Conservation (phyloP, 2,329 filamentous ascomycete genomes). For the Ascochyta fabae region DNA sequence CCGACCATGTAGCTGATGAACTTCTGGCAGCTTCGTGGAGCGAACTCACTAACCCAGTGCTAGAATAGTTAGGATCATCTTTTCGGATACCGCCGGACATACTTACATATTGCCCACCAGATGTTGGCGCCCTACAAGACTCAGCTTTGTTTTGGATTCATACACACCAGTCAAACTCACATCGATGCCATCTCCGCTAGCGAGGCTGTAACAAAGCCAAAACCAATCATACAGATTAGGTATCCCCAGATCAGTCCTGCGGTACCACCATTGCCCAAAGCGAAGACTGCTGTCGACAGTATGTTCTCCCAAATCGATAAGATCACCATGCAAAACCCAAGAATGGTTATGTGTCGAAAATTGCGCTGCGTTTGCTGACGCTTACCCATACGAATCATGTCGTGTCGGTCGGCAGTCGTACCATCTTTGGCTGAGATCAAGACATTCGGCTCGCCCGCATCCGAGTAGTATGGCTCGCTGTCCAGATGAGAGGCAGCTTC, state of each 20-base stretch:
- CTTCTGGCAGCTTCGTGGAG: slow-evolving; percentile 33
- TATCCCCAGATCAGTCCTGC: slow-evolving; percentile 42
- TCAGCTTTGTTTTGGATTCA: background rate
- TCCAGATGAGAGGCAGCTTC: slow-evolving; percentile 15
- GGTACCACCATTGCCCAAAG: slow-evolving; percentile 36
- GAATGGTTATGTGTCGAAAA: slow-evolving; percentile 22
- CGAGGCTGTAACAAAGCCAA: slow-evolving; percentile 31
- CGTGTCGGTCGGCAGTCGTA: slow-evolving; percentile 23
- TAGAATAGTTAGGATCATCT: too few species aligned
- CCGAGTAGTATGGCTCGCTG: slow-evolving; percentile 11
- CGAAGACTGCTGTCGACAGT: slow-evolving; percentile 10
- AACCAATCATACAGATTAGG: slow-evolving; percentile 31
- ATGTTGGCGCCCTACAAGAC: slow-evolving; percentile 20
- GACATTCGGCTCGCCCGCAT: slow-evolving; percentile 13
- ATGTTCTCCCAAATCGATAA: slow-evolving; percentile 32
- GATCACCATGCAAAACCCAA: slow-evolving; percentile 29
- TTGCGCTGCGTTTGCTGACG: slow-evolving; percentile 26
- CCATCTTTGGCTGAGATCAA: slow-evolving; percentile 23
- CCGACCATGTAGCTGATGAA: slow-evolving; percentile 36
- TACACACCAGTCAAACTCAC: slow-evolving; percentile 2
- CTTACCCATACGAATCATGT: slow-evolving; percentile 37
- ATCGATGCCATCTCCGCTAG: slow-evolving; percentile 45
- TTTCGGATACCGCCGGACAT: too few species aligned
- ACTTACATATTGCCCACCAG: slow-evolving; percentile 22
- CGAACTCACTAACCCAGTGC: slow-evolving; percentile 36